These are phyloP conservation scores for Penicillium sumatraense DNA, from an alignment of 2,329 filamentous ascomycete species.

Conservation along the genomic window DNA sequence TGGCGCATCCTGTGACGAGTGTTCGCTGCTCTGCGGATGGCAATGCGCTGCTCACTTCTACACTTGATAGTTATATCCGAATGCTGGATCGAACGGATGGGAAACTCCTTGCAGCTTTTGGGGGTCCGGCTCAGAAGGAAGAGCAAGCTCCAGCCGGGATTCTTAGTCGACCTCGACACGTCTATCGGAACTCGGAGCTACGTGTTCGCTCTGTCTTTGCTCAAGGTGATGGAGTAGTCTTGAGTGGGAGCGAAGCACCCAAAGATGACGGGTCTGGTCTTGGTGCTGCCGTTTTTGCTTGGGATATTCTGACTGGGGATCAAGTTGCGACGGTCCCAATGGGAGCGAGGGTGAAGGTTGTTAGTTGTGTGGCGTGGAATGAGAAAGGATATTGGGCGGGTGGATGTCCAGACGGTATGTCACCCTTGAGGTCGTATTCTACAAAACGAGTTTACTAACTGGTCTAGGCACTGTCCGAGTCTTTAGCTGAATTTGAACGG, in stretches of 20 bases:
- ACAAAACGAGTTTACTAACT: not conserved
- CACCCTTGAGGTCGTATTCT: not conserved
- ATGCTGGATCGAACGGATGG: slow-evolving; percentile 81
- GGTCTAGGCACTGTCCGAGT: slow-evolving; percentile 31
- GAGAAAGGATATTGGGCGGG: slow-evolving; percentile 46
- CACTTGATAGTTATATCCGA: slow-evolving; percentile 75
- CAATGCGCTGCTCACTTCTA: slow-evolving; percentile 73
- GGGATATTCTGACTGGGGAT: slow-evolving; percentile 80
- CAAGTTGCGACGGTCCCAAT: slow-evolving; percentile 63
- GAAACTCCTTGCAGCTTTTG: slow-evolving; percentile 73
- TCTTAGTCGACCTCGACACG: slow-evolving; percentile 10
- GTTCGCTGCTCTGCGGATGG: slow-evolving; percentile 72
- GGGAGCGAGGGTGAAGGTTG: slow-evolving; percentile 46
- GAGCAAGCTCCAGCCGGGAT: slow-evolving; percentile 39
- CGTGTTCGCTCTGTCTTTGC: slow-evolving; percentile 78
- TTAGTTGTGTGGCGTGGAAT: slow-evolving; percentile 53
- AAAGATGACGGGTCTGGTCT: slow-evolving; percentile 18
- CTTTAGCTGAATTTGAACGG: slow-evolving; percentile 18
- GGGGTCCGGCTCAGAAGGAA: slow-evolving; percentile 48
- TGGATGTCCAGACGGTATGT: slow-evolving; percentile 48
- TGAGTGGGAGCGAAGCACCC: slow-evolving; percentile 76
- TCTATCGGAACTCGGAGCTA: slow-evolving; percentile 68
- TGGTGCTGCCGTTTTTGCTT: slow-evolving; percentile 58
- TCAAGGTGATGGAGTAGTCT: slow-evolving; percentile 73
- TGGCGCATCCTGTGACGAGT: slow-evolving; percentile 73